Evolutionary conservation across 2,329 filamentous ascomycete genomes (phyloP), one percentile per base, ranked within the genome.

Genomic region (Malbranchea zuffiana): DNA sequence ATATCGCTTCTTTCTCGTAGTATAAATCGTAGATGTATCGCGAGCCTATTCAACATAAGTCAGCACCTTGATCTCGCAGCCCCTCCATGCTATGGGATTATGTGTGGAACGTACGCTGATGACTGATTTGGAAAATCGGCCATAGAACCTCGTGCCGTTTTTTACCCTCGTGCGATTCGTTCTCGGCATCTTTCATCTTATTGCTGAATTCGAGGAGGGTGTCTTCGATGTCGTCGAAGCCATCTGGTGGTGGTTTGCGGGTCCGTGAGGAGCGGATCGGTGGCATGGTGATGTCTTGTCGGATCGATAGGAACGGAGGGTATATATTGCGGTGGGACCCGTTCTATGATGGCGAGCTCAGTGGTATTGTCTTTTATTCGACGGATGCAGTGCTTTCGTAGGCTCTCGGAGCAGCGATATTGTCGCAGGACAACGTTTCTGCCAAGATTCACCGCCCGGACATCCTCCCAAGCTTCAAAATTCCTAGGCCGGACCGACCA

Each of bases 1-100:
- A 82, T 58, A 98, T 96, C 35, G 88, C 88, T 63, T 95, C 84
- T 65, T 95, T 94, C 61, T 92, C 81, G 64, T 96, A 98, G 67
- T 95, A 96, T 32, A 98, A 71, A 56, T 96, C 90, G 67, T 95
- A 98, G 46, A 98, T 80, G 63, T 98, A 98, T 55, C 85, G 78
- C 44, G 74, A 78, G 28, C 73, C 73, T 74, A 35, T 31, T 25
- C 27, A 30, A 27, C 32, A 31, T 20, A 17, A 32, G 38, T 45
- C 35, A 44, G 38, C 27, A 30, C 32, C 40, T 35, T 30, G 18
- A 35, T 34, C 17, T 13, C 30, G 8, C 23, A 26, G 3, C n/a
- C 27, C 17, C 15, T 6, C 21, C 11, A 12, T 12, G 32, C 4
- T 4, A 32, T 20, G 19, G 5, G 12, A 4, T 24, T 16, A 16